A percentile compares a stretch with the other conserved stretches of the same genome.
phyloP scores from a whole-genome alignment of 2,329 filamentous ascomycete species.

The Fusarium liriodendri region DNA sequence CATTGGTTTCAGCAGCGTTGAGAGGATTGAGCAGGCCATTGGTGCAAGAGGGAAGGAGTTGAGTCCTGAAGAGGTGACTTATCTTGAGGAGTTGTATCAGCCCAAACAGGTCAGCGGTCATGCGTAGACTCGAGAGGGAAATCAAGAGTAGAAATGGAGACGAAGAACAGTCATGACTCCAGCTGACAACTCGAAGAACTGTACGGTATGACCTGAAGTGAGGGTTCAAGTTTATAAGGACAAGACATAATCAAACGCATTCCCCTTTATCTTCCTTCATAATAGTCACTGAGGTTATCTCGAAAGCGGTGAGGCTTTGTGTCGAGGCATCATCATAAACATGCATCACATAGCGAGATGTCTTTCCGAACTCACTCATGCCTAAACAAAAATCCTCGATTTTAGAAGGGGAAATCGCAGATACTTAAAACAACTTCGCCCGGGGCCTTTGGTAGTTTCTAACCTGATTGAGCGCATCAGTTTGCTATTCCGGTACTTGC shows the following conservation, averaged over 20 bases:
- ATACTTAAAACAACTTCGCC: background rate
- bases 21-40: conserved; percentile 32
- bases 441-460: background rate
- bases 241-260: background rate
- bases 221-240: background rate
- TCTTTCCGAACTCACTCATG: background rate
- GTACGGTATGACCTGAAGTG: background rate
- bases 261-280: background rate
- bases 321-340: background rate
- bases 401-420: too few relatives aligned
- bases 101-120: conserved; percentile 21
- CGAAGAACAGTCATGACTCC: background rate
- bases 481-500: background rate
- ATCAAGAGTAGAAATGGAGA: background rate
- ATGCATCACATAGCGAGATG: background rate
- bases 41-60: conserved; percentile 17
- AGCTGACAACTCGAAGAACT: background rate
- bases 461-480: background rate
- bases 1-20: conserved; percentile 30
- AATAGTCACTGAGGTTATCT: background rate
- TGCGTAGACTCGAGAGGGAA: background rate
- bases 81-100: conserved; percentile 31
- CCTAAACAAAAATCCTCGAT: too few relatives aligned
- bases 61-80: conserved; percentile 11
- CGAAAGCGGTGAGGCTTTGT: background rate